phyloP scores from a whole-genome alignment of 495 filamentous ascomycete genomes.

The Penicillium cosmopolitanum region DNA sequence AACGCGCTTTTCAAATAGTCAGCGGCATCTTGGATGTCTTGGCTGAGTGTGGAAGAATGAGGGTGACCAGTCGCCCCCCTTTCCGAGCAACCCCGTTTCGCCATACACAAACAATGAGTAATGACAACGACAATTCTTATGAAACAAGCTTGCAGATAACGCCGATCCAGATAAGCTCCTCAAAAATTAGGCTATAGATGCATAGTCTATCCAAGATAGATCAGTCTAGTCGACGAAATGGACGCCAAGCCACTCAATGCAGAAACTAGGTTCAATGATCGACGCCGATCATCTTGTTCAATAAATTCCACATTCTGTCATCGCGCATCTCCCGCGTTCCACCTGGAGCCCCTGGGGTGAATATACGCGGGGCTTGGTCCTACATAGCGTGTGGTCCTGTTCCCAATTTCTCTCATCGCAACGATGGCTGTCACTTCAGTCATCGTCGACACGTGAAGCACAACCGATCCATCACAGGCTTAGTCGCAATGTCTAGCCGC shows the following conservation, averaged over 20 bases:
- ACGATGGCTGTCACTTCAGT: constrained; percentile 24
- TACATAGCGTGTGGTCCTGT: constrained; percentile 24
- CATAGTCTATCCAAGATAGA: constrained; percentile 12
- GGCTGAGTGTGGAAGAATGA: constrained; percentile 4
- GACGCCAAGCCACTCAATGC: constrained; percentile 26
- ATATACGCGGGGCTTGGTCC: constrained; percentile 33
- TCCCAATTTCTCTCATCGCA: constrained; percentile 21
- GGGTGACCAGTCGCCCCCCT: constrained; percentile 1
- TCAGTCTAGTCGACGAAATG: constrained; percentile 10
- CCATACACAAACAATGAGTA: constrained; percentile 2
- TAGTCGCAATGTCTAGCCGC: constrained; percentile 24
- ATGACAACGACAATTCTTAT: constrained; percentile 1
- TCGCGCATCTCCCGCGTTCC: constrained; percentile 36
- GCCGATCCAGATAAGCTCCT: constrained; percentile 6
- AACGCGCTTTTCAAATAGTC: not conserved
- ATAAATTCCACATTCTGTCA: constrained; percentile 39
- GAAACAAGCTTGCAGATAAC: not conserved
- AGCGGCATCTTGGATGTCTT: constrained; percentile 5
- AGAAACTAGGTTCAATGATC: constrained; percentile 36
- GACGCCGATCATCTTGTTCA: constrained; percentile 26
- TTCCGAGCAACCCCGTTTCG: not conserved
- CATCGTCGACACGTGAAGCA: constrained; percentile 23
- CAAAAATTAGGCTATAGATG: not conserved
- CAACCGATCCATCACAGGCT: constrained; percentile 3
- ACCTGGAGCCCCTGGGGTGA: constrained; percentile 32